phyloP scores from a whole-genome alignment of 768 basidiomycete genomes.

The Tulasnella sp. region DNA sequence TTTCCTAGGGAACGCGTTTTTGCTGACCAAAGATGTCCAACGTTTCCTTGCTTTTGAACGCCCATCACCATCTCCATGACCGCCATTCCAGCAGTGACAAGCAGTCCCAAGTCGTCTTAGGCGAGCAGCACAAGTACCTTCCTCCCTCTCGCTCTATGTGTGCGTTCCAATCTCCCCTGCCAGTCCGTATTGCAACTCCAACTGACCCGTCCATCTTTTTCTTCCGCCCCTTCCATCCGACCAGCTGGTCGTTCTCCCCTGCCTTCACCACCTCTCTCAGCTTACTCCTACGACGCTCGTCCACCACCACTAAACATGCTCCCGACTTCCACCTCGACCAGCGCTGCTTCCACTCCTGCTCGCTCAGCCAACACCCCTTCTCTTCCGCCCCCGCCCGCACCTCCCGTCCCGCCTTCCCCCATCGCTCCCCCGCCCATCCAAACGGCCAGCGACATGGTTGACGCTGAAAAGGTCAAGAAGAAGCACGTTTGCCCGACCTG shows the following conservation, averaged over 20 bases:
- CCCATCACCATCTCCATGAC: neutral
- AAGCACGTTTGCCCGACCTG: slow-evolving; percentile 67
- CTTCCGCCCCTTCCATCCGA: neutral
- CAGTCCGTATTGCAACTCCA: neutral
- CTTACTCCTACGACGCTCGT: slow-evolving; percentile 25
- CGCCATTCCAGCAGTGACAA: neutral
- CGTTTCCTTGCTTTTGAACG: slow-evolving; percentile 16
- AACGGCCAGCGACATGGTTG: slow-evolving; percentile 33
- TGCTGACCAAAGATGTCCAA: slow-evolving; percentile 17
- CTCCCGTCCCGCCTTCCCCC: slow-evolving; percentile 25
- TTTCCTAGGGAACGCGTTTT: neutral
- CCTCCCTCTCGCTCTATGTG: neutral
- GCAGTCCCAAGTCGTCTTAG: slow-evolving; percentile 7
- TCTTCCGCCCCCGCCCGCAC: slow-evolving; percentile 23
- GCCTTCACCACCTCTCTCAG: slow-evolving; percentile 20
- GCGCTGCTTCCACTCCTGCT: slow-evolving; percentile 17
- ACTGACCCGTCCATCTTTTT: neutral
- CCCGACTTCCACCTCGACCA: neutral
- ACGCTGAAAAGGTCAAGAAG: slow-evolving; percentile 40
- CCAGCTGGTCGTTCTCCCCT: slow-evolving; percentile 22
- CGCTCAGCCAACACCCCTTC: slow-evolving; percentile 9
- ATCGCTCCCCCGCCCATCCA: slow-evolving; percentile 28
- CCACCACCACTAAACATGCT: slow-evolving; percentile 25
- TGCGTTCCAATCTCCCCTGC: neutral
- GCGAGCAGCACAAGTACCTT: slow-evolving; percentile 8